phyloP scores from a whole-genome alignment of 2,329 filamentous ascomycete genomes.

The Onygenales sp. region DNA sequence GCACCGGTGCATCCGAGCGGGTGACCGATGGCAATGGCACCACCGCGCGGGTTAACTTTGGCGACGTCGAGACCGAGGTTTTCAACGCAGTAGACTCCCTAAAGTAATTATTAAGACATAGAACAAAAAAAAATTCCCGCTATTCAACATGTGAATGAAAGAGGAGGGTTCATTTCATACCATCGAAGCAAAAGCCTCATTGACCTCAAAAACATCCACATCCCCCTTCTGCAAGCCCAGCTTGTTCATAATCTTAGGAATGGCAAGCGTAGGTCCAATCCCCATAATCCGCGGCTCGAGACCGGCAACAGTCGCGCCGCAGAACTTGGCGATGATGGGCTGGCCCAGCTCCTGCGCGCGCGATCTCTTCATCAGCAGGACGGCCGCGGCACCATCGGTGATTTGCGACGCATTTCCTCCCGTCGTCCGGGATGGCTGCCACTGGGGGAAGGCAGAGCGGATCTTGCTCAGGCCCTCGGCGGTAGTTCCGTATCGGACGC shows the following conservation, averaged over 20 bases:
- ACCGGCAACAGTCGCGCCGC: slow-evolving; percentile 70
- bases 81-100: slow-evolving; percentile 83
- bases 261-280: slow-evolving; percentile 81
- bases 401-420: slow-evolving; percentile 90
- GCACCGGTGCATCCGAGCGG: slow-evolving; percentile 85
- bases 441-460: slow-evolving; percentile 70
- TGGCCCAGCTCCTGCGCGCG: slow-evolving; percentile 77
- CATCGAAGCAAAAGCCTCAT: slow-evolving; percentile 80
- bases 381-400: slow-evolving; percentile 81
- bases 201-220: slow-evolving; percentile 42
- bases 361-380: slow-evolving; percentile 84
- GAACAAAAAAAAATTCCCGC: too few species aligned
- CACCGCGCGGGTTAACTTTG: slow-evolving; percentile 93
- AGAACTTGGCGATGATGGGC: slow-evolving; percentile 79
- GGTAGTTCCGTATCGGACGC: slow-evolving; percentile 73
- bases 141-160: not conserved
- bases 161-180: slow-evolving; percentile 11
- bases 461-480: slow-evolving; percentile 76
- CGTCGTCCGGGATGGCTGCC: slow-evolving; percentile 69
- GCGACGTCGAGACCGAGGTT: slow-evolving; percentile 67
- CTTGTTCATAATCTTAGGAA: slow-evolving; percentile 77
- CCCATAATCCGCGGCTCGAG: slow-evolving; percentile 89
- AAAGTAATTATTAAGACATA: slow-evolving; percentile 19
- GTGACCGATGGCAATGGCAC: slow-evolving; percentile 89
- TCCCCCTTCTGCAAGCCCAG: slow-evolving; percentile 54